A percentile compares a stretch with the other conserved stretches of the same genome.
Conservation (phyloP, 2,329 filamentous ascomycete genomes). For the Fusarium sterilihyphosum region DNA sequence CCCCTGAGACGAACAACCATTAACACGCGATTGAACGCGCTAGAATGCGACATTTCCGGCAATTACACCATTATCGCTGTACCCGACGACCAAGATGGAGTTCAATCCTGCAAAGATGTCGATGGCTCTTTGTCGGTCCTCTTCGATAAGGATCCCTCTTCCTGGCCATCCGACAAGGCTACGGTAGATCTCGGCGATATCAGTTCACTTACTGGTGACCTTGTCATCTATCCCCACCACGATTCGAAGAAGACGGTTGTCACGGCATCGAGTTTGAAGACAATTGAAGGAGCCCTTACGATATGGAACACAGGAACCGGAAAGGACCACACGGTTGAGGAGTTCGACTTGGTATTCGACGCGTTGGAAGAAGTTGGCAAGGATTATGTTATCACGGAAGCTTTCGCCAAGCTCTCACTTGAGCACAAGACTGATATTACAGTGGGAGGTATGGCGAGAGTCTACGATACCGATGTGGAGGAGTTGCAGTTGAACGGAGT, state of each 20-base stretch:
- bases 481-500: conserved; percentile 36
- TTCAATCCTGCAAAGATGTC: conserved; percentile 40
- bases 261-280: conserved; percentile 34
- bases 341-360: conserved; percentile 34
- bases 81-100: conserved; percentile 30
- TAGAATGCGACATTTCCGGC: conserved; percentile 41
- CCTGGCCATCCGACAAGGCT: conserved; percentile 39
- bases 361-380: conserved; percentile 33
- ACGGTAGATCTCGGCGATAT: conserved; percentile 40
- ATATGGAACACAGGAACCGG: conserved; percentile 38
- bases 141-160: conserved; percentile 36
- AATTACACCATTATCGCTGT: conserved; percentile 43
- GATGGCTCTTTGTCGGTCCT: conserved; percentile 44
- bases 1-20: background rate
- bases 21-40: conserved; percentile 7
- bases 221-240: conserved; percentile 42
- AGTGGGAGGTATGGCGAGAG: conserved; percentile 37
- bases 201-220: conserved; percentile 32
- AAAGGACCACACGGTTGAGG: conserved; percentile 19
- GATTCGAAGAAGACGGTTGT: conserved; percentile 39
- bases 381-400: conserved; percentile 40
- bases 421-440: conserved; percentile 31
- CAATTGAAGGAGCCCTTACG: conserved; percentile 36
- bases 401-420: conserved; percentile 32
- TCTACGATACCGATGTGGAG: conserved; percentile 36